Conservation (phyloP, 352 stramenopile genomes). For the Globisporangium solare region DNA sequence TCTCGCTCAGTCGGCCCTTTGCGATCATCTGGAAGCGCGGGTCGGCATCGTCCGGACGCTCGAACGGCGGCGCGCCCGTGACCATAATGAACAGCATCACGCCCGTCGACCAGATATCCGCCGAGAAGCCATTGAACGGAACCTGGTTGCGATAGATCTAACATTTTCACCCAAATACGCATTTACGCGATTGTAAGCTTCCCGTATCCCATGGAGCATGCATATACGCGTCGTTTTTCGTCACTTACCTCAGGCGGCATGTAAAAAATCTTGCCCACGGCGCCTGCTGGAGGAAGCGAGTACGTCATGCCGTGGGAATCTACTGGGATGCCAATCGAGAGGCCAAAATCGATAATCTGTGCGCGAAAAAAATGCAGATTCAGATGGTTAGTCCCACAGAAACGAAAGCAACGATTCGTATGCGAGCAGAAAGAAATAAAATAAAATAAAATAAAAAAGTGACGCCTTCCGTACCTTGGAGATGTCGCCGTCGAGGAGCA, state of each 20-base stretch:
- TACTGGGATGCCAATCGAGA: slow-evolving; percentile 82
- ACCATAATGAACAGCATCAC: slow-evolving; percentile 96
- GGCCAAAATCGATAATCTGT: slow-evolving; percentile 85
- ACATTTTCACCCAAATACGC: too few relatives aligned
- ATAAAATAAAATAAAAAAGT: too few relatives aligned
- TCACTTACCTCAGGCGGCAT: slow-evolving; percentile 75
- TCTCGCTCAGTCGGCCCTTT: slow-evolving; percentile 69
- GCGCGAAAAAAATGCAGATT: not conserved
- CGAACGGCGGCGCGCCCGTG: slow-evolving; percentile 89
- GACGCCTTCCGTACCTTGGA: slow-evolving; percentile 66
- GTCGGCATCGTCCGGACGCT: slow-evolving; percentile 75
- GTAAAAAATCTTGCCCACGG: slow-evolving; percentile 89
- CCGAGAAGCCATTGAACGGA: slow-evolving; percentile 88
- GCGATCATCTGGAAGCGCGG: slow-evolving; percentile 85
- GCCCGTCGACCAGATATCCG: slow-evolving; percentile 92
- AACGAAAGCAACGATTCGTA: not conserved
- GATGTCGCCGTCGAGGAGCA: slow-evolving; percentile 75
- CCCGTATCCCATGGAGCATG: not conserved
- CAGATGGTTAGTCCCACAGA: not conserved
- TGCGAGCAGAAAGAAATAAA: not conserved
- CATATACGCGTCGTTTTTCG: not conserved
- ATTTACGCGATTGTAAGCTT: too few relatives aligned
- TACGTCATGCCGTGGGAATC: slow-evolving; percentile 85
- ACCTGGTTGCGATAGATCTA: slow-evolving; percentile 89
- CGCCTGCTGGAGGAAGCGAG: slow-evolving; percentile 67